These are phyloP conservation scores for Lathyrus sativus DNA, from an alignment of 306 rosid species.

Conservation along the genomic window DNA sequence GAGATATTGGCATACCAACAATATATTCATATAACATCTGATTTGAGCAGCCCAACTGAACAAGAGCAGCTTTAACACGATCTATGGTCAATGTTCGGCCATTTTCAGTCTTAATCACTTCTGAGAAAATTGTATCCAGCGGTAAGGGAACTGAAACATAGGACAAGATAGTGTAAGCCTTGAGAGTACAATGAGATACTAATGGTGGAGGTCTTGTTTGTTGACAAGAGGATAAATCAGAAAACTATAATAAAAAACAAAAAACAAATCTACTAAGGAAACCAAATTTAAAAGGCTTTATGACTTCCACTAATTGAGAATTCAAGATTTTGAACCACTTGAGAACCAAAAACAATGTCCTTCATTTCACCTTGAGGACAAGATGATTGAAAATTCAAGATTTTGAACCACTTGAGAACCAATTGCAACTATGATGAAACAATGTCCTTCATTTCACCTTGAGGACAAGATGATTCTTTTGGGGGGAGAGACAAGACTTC, in stretches of 20 bases:
- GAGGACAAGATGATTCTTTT: too few relatives aligned
- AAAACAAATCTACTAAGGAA: neutral
- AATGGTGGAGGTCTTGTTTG: neutral
- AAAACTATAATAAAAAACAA: neutral
- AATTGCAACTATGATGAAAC: too few relatives aligned
- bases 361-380: too few relatives aligned
- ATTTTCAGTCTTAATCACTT: conserved; percentile 73
- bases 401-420: too few relatives aligned
- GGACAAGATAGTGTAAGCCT: conserved; percentile 33
- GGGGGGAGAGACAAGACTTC: too few relatives aligned
- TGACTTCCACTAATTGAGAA: neutral
- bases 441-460: too few relatives aligned
- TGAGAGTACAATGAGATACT: conserved; percentile 10
- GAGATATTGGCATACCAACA: conserved; percentile 54
- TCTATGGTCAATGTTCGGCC: conserved; percentile 70
- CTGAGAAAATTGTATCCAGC: conserved; percentile 58
- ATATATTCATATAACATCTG: conserved; percentile 55
- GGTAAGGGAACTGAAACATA: conserved; percentile 69
- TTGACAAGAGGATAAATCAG: conserved; percentile 3
- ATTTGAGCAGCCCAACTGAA: conserved; percentile 58
- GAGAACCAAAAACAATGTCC: too few relatives aligned
- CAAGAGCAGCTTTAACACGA: conserved; percentile 68
- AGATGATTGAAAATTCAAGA: too few relatives aligned
- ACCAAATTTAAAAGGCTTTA: neutral
- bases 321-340: too few relatives aligned